These are phyloP conservation scores for Herpotrichia juniperi DNA, from an alignment of 2,329 filamentous ascomycete species.

Conservation along the genomic window DNA sequence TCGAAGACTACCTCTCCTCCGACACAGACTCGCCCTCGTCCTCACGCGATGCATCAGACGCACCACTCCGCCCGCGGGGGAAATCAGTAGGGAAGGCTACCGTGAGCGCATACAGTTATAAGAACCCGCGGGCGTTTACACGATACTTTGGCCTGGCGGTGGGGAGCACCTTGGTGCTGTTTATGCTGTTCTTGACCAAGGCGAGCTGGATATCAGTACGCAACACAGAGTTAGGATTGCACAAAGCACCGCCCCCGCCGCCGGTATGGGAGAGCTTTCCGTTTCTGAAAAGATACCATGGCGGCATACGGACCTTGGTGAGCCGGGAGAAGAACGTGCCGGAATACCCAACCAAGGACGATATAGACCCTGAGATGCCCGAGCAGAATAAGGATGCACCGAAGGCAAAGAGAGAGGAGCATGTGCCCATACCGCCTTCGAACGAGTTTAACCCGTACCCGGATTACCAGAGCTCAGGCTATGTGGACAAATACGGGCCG, in stretches of 20 bases:
- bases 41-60: constrained; percentile 58
- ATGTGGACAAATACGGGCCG: constrained; percentile 61
- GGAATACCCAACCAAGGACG: constrained; percentile 77
- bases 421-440: constrained; percentile 32
- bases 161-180: constrained; percentile 71
- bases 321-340: constrained; percentile 70
- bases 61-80: constrained; percentile 12
- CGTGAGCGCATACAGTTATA: constrained; percentile 57
- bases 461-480: constrained; percentile 63
- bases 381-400: constrained; percentile 30
- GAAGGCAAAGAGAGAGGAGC: constrained; percentile 36
- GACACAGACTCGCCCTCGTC: constrained; percentile 54
- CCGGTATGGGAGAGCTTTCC: constrained; percentile 85
- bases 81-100: constrained; percentile 20
- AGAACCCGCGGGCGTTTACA: constrained; percentile 74
- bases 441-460: constrained; percentile 71
- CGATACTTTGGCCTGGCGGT: constrained; percentile 79
- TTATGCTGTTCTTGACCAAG: constrained; percentile 76
- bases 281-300: constrained; percentile 88
- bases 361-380: constrained; percentile 48
- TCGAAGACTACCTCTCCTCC: constrained; percentile 39
- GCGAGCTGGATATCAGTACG: constrained; percentile 75
- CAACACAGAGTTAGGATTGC: constrained; percentile 62
- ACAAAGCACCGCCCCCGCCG: constrained; percentile 67
- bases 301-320: constrained; percentile 77